Evolutionary conservation across 176 grass and related monocot species (phyloP).

Genomic region (Otatea glauca): DNA sequence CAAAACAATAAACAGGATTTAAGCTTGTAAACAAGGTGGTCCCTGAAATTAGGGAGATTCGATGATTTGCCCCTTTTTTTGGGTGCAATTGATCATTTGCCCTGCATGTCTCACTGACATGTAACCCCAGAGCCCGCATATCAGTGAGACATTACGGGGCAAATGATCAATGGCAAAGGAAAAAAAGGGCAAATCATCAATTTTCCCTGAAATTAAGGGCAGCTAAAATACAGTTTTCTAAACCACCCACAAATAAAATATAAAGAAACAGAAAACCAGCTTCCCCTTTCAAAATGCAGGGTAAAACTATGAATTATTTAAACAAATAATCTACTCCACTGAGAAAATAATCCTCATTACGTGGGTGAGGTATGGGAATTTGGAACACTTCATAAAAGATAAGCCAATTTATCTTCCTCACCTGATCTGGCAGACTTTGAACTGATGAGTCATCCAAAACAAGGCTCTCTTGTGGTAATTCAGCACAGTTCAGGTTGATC

Average conservation of each 20-base stretch:
- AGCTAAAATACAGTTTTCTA: slow-evolving; percentile 2
- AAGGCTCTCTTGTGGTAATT: slow-evolving; percentile 30
- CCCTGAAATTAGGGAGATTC: background rate
- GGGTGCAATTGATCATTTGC: too few relatives aligned
- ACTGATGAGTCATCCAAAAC: slow-evolving; percentile 38
- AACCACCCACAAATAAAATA: slow-evolving; percentile 7
- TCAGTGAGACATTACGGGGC: too few relatives aligned
- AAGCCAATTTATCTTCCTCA: slow-evolving; percentile 35
- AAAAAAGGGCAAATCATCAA: too few relatives aligned
- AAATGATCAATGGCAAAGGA: too few relatives aligned
- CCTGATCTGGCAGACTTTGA: slow-evolving; percentile 51
- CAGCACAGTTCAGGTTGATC: slow-evolving; percentile 40
- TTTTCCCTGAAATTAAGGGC: too few relatives aligned
- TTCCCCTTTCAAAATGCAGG: background rate
- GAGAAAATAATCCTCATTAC: slow-evolving; percentile 6
- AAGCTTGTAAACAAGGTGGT: slow-evolving; percentile 12
- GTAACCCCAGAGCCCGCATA: too few relatives aligned
- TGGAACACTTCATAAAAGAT: slow-evolving; percentile 21
- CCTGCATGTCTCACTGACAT: too few relatives aligned
- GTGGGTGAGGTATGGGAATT: background rate
- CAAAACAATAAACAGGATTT: slow-evolving; percentile 2
- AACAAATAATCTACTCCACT: background rate
- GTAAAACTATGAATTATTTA: background rate
- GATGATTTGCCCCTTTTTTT: too few relatives aligned
- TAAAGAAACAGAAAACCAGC: background rate